phyloP scores from a whole-genome alignment of 2,329 filamentous ascomycete genomes.

The Trichoderma atrobrunneum region DNA sequence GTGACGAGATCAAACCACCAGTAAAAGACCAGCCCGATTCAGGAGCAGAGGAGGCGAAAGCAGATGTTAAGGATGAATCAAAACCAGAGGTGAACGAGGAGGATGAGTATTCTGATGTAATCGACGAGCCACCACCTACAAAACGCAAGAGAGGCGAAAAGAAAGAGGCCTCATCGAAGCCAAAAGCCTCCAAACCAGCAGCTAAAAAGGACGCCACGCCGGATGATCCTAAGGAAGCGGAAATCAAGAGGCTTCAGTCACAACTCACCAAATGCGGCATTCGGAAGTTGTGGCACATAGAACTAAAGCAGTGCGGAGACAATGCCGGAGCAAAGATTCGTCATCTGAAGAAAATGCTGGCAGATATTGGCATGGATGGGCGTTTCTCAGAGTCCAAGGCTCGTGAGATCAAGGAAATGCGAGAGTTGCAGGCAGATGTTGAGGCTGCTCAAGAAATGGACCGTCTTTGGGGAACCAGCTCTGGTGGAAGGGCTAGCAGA shows the following conservation, averaged over 20 bases:
- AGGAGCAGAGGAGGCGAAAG: constrained; percentile 19
- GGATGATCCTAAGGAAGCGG: constrained; percentile 64
- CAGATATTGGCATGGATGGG: constrained; percentile 81
- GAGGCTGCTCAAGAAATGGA: constrained; percentile 82
- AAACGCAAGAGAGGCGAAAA: constrained; percentile 54
- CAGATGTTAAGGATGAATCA: constrained; percentile 18
- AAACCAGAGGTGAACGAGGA: constrained; percentile 32
- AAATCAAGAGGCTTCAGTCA: constrained; percentile 84
- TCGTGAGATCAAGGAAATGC: constrained; percentile 78
- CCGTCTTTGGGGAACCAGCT: constrained; percentile 65
- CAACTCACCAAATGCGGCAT: constrained; percentile 89
- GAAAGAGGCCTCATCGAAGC: constrained; percentile 29
- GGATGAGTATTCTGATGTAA: constrained; percentile 50
- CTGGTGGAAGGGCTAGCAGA: constrained; percentile 42
- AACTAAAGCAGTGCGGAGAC: constrained; percentile 71
- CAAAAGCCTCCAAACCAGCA: constrained; percentile 29
- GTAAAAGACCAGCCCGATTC: constrained; percentile 1
- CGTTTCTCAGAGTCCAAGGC: constrained; percentile 84
- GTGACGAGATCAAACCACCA: constrained; percentile 2
- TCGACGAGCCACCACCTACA: constrained; percentile 67
- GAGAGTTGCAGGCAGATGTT: constrained; percentile 80
- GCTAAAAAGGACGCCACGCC: constrained; percentile 32
- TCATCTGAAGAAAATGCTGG: constrained; percentile 75
- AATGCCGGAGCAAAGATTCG: constrained; percentile 76
- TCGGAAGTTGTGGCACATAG: constrained; percentile 85